phyloP scores from a whole-genome alignment of 148 eudicot genomes.

The Heliosperma pusillum region DNA sequence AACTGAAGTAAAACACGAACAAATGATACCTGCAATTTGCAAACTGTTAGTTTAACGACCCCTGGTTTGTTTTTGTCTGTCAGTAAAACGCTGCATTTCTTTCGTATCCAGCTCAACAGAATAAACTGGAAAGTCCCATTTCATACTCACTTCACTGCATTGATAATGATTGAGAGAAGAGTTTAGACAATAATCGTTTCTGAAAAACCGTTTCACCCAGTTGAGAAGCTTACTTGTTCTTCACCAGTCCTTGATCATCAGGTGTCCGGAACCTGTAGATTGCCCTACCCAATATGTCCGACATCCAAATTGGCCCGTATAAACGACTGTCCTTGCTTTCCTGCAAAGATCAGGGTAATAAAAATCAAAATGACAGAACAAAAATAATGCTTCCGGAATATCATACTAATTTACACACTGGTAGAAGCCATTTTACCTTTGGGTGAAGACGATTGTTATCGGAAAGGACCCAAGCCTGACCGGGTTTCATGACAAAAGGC shows the following conservation, averaged over 20 bases:
- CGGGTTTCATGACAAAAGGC: constrained; percentile 2
- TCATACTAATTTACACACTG: too few species aligned
- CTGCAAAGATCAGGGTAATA: constrained; percentile 10
- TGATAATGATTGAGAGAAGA: too few species aligned
- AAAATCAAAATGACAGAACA: too few species aligned
- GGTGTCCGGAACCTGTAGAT: constrained; percentile 19
- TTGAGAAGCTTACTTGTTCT: constrained; percentile 22
- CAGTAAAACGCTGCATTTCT: constrained; percentile 1
- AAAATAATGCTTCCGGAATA: too few species aligned
- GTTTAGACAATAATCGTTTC: neutral
- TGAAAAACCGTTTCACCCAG: neutral
- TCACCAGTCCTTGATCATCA: constrained; percentile 1
- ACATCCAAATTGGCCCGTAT: constrained; percentile 23
- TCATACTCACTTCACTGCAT: constrained; percentile 18
- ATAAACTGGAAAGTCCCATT: constrained; percentile 10
- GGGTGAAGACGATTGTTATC: constrained; percentile 20
- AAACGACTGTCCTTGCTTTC: constrained; percentile 27
- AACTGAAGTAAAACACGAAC: too few species aligned
- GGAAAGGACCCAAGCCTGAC: constrained; percentile 29
- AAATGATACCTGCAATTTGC: too few species aligned
- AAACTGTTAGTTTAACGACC: neutral
- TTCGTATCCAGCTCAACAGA: neutral
- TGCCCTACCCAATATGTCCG: constrained; percentile 27
- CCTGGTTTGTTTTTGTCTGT: constrained; percentile 1
- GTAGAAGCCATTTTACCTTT: constrained; percentile 14